phyloP scores from a whole-genome alignment of 2,329 filamentous ascomycete genomes.

The Cadophora sp. region DNA sequence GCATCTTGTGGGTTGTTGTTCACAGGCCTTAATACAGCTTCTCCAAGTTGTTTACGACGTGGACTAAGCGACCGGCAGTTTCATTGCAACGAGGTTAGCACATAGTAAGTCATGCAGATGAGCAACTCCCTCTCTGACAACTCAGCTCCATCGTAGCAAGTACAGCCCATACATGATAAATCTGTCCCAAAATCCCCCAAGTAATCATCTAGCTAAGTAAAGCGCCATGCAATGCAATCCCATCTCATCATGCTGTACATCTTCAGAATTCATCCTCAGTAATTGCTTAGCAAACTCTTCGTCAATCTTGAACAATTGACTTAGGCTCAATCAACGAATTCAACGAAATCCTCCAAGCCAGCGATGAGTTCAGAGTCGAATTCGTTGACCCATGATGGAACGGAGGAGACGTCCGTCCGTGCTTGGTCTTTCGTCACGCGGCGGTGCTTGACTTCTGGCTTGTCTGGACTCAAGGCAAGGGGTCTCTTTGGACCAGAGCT shows the following conservation, averaged over 20 bases:
- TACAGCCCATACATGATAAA: not conserved
- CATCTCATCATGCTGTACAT: not conserved
- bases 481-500: conserved; percentile 26
- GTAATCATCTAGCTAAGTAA: not conserved
- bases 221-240: not conserved
- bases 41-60: not conserved
- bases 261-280: not conserved
- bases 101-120: not conserved
- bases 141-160: not conserved
- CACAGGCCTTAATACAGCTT: too few relatives aligned
- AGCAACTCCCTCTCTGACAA: conserved; percentile 6
- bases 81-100: not conserved
- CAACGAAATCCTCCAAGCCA: conserved; percentile 42
- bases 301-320: not conserved
- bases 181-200: not conserved
- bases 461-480: conserved; percentile 22
- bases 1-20: not conserved
- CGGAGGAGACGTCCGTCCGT: conserved; percentile 12
- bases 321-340: conserved; percentile 31
- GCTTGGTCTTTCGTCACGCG: conserved; percentile 25
- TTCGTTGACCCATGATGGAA: conserved; percentile 44
- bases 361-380: conserved; percentile 44
- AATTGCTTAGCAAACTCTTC: not conserved
- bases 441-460: conserved; percentile 31
- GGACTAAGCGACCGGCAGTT: not conserved